Conservation (phyloP, 176 grass and related monocot genomes). For the Thalia dealbata region DNA sequence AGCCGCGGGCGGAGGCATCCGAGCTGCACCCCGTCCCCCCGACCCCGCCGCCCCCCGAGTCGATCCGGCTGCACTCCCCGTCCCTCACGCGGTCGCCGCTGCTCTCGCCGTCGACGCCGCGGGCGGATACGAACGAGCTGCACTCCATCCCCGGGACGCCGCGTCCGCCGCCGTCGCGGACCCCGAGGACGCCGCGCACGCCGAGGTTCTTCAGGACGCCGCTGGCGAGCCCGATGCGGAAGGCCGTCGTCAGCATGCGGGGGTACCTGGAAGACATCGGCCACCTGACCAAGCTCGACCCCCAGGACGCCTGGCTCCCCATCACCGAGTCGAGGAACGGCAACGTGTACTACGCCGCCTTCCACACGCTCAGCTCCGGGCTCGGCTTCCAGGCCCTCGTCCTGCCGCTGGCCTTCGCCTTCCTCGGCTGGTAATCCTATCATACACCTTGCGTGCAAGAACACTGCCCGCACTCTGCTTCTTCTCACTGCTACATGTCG, state of each 20-base stretch:
- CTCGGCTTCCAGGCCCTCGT: conserved; percentile 94
- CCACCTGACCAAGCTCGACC: conserved; percentile 60
- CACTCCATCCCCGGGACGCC: not conserved
- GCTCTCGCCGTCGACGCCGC: not conserved
- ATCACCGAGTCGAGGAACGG: conserved; percentile 94
- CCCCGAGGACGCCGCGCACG: conserved; percentile 3
- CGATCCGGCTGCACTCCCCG: conserved; percentile 2
- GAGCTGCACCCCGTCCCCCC: not conserved
- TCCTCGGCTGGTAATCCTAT: conserved; percentile 60
- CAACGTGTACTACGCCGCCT: conserved; percentile 92
- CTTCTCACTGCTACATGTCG: not conserved
- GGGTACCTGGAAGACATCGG: conserved; percentile 60
- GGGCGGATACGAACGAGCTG: conserved; percentile 12
- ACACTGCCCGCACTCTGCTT: not conserved
- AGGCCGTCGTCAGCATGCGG: conserved; percentile 61
- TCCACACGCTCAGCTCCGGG: conserved; percentile 93
- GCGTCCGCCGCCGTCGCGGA: not conserved
- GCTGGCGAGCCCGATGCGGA: conserved; percentile 40
- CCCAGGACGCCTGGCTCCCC: conserved; percentile 81
- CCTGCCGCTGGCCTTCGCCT: conserved; percentile 62
- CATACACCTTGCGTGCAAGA: not conserved
- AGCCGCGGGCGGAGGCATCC: conserved; percentile 34
- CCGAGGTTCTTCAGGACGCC: conserved; percentile 46
- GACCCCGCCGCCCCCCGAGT: not conserved
- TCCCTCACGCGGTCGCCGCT: conserved; percentile 5